Conservation (phyloP, 768 basidiomycete species). For the Coprinopsis sp. region DNA sequence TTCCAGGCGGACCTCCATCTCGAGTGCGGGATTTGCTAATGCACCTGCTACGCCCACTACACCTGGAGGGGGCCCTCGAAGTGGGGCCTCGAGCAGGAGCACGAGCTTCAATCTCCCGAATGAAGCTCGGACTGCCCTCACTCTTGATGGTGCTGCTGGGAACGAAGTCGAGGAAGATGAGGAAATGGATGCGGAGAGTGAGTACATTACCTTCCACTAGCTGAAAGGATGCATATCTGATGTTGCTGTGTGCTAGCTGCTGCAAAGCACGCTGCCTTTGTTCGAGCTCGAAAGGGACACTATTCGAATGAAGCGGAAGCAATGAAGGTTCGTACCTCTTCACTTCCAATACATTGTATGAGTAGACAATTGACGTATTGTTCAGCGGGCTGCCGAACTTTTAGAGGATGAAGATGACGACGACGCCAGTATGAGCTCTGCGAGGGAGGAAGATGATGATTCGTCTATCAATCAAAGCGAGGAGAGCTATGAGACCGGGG, state of each 20-base stretch:
- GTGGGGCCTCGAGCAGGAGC: conserved; percentile 68
- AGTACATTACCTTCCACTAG: conserved; percentile 20
- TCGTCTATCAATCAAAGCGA: not conserved
- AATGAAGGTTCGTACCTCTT: conserved; percentile 65
- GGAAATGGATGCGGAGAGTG: conserved; percentile 88
- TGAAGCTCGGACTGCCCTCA: conserved; percentile 59
- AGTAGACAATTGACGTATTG: conserved; percentile 5
- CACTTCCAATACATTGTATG: not conserved
- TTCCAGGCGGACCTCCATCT: conserved; percentile 71
- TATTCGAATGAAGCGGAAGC: conserved; percentile 91
- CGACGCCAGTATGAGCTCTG: conserved; percentile 22
- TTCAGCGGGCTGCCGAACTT: conserved; percentile 59
- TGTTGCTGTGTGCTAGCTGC: conserved; percentile 46
- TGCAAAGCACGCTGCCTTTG: conserved; percentile 77
- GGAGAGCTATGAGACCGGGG: not conserved
- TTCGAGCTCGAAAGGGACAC: conserved; percentile 75
- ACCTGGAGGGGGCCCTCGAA: conserved; percentile 57
- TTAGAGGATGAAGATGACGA: conserved; percentile 65
- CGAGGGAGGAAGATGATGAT: conserved; percentile 1
- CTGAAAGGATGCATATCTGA: not conserved
- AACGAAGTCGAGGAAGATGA: conserved; percentile 73
- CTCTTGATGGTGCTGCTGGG: conserved; percentile 49
- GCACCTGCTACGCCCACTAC: conserved; percentile 44
- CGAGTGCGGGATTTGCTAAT: conserved; percentile 50
- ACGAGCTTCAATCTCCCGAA: conserved; percentile 79